These are phyloP conservation scores for Hypoxylon trugodes DNA, from an alignment of 495 filamentous ascomycete species.

Conservation along the genomic window DNA sequence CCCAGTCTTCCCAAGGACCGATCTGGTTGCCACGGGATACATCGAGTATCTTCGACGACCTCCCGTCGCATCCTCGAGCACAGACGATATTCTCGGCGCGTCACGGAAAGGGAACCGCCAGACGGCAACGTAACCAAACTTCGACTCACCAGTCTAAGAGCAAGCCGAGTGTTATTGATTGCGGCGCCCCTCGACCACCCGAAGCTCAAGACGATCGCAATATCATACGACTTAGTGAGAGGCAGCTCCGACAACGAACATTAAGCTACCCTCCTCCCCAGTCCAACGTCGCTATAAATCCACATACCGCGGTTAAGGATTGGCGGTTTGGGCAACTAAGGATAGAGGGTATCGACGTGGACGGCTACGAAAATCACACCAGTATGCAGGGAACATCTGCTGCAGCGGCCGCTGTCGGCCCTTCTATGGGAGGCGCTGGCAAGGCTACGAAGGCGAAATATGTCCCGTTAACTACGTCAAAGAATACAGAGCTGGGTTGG, in stretches of 20 bases:
- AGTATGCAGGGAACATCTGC: slow-evolving; percentile 38
- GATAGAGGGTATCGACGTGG: slow-evolving; percentile 54
- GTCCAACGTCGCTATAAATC: slow-evolving; percentile 47
- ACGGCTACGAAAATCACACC: slow-evolving; percentile 5
- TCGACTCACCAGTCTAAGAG: not conserved
- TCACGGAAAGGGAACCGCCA: slow-evolving; percentile 5
- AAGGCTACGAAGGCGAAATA: slow-evolving; percentile 76
- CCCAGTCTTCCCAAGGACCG: slow-evolving; percentile 3
- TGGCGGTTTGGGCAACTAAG: slow-evolving; percentile 57
- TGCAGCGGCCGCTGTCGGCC: slow-evolving; percentile 53
- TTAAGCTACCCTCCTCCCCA: slow-evolving; percentile 44
- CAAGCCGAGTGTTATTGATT: slow-evolving; percentile 51
- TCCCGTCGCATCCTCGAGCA: slow-evolving; percentile 52
- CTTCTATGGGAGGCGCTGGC: slow-evolving; percentile 53
- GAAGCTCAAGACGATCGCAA: slow-evolving; percentile 41
- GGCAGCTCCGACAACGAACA: slow-evolving; percentile 43
- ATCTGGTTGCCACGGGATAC: slow-evolving; percentile 51
- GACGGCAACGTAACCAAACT: slow-evolving; percentile 5
- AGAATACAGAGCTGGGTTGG: slow-evolving; percentile 85
- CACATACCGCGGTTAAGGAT: slow-evolving; percentile 51
- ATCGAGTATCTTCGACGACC: slow-evolving; percentile 55
- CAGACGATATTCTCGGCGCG: not conserved
- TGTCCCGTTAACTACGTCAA: slow-evolving; percentile 70
- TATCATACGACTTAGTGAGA: slow-evolving; percentile 41
- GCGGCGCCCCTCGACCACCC: slow-evolving; percentile 49